Percentiles rank a stretch among this genome's conserved stretches.
Conservation (phyloP, 306 rosid species). For the Dalbergia cultrata region DNA sequence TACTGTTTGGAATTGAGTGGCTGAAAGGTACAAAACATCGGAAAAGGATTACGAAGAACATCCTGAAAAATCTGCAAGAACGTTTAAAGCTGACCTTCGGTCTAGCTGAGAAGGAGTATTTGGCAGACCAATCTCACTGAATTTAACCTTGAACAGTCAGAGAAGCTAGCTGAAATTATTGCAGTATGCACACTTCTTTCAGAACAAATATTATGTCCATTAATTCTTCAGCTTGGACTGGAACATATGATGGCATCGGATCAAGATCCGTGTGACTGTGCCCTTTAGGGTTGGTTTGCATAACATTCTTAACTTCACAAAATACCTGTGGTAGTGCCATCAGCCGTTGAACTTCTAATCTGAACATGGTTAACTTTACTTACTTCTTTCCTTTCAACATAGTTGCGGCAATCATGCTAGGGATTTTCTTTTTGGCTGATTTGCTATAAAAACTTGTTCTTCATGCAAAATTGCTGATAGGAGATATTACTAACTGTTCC, state of each 20-base stretch:
- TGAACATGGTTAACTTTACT: neutral
- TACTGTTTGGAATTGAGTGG: constrained; percentile 88
- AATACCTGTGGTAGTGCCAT: neutral
- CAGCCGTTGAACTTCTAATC: neutral
- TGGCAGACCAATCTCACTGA: constrained; percentile 38
- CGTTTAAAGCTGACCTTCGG: constrained; percentile 58
- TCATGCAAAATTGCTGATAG: constrained; percentile 31
- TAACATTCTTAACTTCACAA: neutral
- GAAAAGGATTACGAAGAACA: constrained; percentile 80
- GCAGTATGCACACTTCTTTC: constrained; percentile 24
- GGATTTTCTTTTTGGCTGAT: constrained; percentile 20
- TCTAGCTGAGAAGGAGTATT: constrained; percentile 77
- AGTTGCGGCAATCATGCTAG: constrained; percentile 3
- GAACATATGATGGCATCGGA: constrained; percentile 30
- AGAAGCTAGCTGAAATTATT: constrained; percentile 36
- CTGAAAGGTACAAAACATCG: constrained; percentile 81
- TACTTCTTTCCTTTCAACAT: constrained; percentile 15
- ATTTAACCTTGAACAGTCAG: constrained; percentile 45
- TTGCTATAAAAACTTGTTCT: neutral
- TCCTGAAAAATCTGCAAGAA: constrained; percentile 69
- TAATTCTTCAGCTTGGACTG: constrained; percentile 26
- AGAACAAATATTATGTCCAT: constrained; percentile 8
- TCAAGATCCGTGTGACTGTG: constrained; percentile 17
- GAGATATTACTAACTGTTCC: constrained; percentile 39
- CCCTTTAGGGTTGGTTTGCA: constrained; percentile 1